These are phyloP conservation scores for Silene uniflora DNA, from an alignment of 148 eudicot species.

Conservation along the genomic window DNA sequence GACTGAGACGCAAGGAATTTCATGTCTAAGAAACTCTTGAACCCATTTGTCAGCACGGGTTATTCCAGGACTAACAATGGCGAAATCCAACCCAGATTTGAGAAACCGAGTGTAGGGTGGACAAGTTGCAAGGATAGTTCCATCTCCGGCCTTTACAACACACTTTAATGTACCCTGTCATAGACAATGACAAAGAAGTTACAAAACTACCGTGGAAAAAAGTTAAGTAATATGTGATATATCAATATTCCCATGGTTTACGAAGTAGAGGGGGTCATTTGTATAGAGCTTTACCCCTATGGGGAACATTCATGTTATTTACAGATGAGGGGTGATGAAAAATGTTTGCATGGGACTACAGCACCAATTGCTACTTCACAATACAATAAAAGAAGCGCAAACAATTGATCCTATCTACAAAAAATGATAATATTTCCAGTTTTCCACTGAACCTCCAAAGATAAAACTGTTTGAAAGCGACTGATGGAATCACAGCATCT, in stretches of 20 bases:
- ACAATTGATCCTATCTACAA: no score
- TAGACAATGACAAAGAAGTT: conserved; percentile 2
- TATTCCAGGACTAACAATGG: conserved; percentile 86
- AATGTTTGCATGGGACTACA: no score
- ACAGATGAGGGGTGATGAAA: no score
- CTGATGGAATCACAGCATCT: neutral
- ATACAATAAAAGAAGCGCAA: no score
- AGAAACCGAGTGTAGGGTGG: conserved; percentile 92
- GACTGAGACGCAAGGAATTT: conserved; percentile 74
- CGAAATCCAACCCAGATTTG: conserved; percentile 65
- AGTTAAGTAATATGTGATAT: neutral
- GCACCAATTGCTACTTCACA: no score
- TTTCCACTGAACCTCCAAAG: neutral
- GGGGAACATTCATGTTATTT: no score
- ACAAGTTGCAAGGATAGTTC: conserved; percentile 91
- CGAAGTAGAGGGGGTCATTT: no score
- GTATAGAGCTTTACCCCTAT: no score
- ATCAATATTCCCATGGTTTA: no score
- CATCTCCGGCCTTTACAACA: conserved; percentile 88
- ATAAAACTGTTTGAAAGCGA: neutral
- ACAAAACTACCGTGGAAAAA: neutral
- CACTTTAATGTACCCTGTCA: conserved; percentile 87
- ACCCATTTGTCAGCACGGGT: conserved; percentile 85
- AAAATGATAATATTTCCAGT: no score
- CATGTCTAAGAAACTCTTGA: conserved; percentile 72